Conservation (phyloP, 2,329 filamentous ascomycete species). For the Thermochaetoides dissita region DNA sequence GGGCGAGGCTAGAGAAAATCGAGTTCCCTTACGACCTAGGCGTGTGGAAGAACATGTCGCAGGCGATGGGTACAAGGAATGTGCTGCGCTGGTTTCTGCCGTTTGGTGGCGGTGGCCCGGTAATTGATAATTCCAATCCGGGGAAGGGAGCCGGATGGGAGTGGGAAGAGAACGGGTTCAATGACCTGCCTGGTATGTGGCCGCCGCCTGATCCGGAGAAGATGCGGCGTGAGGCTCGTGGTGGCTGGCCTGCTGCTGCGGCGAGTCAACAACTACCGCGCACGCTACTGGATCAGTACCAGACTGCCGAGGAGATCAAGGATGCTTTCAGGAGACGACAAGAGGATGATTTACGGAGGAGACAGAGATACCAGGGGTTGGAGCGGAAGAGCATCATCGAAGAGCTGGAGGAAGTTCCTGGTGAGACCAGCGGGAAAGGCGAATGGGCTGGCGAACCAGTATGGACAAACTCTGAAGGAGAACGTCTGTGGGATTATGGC, state of each 20-base stretch:
- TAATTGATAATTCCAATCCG: conserved; percentile 22
- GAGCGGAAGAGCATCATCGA: conserved; percentile 27
- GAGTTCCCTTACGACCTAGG: conserved; percentile 77
- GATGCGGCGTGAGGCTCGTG: conserved; percentile 27
- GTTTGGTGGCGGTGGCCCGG: conserved; percentile 37
- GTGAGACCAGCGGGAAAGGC: conserved; percentile 15
- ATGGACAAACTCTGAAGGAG: conserved; percentile 66
- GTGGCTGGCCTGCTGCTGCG: conserved; percentile 26
- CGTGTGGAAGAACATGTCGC: conserved; percentile 57
- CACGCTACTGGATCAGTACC: conserved; percentile 14
- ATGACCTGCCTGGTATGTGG: conserved; percentile 47
- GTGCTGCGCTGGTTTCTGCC: conserved; percentile 56
- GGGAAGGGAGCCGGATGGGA: conserved; percentile 38
- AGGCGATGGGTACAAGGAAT: conserved; percentile 61
- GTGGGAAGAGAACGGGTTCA: conserved; percentile 67
- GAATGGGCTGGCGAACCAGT: conserved; percentile 35
- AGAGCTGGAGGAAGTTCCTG: conserved; percentile 34
- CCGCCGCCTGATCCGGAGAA: conserved; percentile 51
- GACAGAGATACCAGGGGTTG: conserved; percentile 17
- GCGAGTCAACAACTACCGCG: conserved; percentile 9
- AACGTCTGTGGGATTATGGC: conserved; percentile 60
- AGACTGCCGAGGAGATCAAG: conserved; percentile 30
- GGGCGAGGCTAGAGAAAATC: conserved; percentile 39
- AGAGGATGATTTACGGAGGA: conserved; percentile 27
- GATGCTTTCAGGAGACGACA: conserved; percentile 37